Evolutionary conservation across 306 rosid species (phyloP), one percentile per base, ranked within the genome.

Genomic region (Gillenia trifoliata): DNA sequence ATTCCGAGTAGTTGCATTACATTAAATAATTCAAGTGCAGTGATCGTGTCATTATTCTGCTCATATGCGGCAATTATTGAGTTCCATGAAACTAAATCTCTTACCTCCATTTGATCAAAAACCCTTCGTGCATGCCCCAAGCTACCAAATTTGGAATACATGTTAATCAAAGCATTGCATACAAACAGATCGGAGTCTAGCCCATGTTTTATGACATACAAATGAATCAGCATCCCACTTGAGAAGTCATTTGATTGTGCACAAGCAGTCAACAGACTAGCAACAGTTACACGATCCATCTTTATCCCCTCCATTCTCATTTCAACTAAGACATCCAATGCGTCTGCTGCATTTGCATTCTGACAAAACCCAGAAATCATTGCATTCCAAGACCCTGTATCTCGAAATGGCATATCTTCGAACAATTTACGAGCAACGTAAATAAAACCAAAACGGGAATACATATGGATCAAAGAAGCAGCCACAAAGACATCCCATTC

Each of bases 81-180:
- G 68, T 86, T 86, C 89, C 85, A 86, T 28, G 89, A 83, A n/a
- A 86, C 83, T 71, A 86, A 38, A 80, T 86, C 89, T 50, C 74
- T 78, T 33, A 68, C 49, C 33, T 68, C 16, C 87, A 86, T 83
- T 41, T 82, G 71, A 64, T 78, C 54, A 71, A 83, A 86, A 72
- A 77, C 70, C 74, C 64, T 68, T 22, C 4, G 70, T 12, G 89
- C 89, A 63, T 79, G 31, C 45, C 26, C 77, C 75, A 86, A 68
- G 61, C 43, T 47, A 50, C 89, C 87, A 68, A 86, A 86, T 83
- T 86, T 86, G 69, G 89, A 79, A 25, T 86, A 86, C 87, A 83
- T 80, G 64, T 86, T 86, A 71, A 86, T 80, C 81, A 83, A 80
- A 54, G 89, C 87, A 78, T 86, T 86, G 40, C 77, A 78, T 12